Conservation (phyloP, 129 eudicot species). For the Mikania micrantha region DNA sequence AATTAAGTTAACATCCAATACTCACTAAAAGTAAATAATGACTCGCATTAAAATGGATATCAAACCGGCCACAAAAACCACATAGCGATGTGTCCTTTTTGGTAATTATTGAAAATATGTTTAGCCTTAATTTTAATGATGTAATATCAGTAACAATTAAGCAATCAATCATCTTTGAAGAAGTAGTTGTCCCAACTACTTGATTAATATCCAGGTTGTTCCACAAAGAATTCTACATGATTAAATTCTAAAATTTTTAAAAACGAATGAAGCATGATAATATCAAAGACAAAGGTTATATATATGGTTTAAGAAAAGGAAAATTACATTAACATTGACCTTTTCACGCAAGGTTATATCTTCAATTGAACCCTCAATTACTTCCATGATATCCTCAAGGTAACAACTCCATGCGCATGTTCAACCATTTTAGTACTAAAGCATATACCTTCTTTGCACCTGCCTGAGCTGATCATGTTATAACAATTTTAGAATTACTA, state of each 20-base stretch:
- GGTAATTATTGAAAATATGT: too few species aligned
- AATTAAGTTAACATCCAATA: background rate
- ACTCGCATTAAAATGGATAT: too few species aligned
- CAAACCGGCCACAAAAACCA: too few species aligned
- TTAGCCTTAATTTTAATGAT: slow-evolving; percentile 43
- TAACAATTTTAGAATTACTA: too few species aligned
- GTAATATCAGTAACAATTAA: slow-evolving; percentile 58
- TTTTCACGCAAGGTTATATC: slow-evolving; percentile 71
- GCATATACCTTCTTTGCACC: slow-evolving; percentile 93
- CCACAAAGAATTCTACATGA: slow-evolving; percentile 77
- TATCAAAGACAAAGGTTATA: background rate
- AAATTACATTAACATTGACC: too few species aligned
- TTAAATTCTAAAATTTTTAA: background rate
- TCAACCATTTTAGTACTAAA: slow-evolving; percentile 84
- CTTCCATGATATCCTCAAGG: slow-evolving; percentile 62
- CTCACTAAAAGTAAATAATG: background rate
- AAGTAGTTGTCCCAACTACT: slow-evolving; percentile 65
- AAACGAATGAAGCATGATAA: background rate
- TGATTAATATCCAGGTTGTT: slow-evolving; percentile 80
- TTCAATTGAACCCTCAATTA: slow-evolving; percentile 87
- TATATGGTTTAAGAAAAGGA: too few species aligned
- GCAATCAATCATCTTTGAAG: slow-evolving; percentile 72
- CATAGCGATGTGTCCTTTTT: too few species aligned
- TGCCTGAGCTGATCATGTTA: slow-evolving; percentile 95
- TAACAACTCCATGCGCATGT: slow-evolving; percentile 73